Conservation (phyloP, 805 yeast species). For the Millerozyma acaciae region DNA sequence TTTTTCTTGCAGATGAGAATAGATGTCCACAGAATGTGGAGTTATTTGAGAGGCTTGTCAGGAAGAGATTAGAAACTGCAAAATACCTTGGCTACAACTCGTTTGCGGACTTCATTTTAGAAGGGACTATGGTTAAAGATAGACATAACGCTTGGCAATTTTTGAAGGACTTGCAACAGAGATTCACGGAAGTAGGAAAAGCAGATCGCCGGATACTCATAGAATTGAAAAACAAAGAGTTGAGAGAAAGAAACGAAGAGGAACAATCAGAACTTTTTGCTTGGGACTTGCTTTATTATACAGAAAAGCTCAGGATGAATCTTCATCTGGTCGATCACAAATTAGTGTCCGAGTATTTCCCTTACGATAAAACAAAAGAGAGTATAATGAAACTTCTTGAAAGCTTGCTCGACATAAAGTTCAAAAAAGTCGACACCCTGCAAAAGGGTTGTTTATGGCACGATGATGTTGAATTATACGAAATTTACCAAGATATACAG, state of each 20-base stretch:
- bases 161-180: slow-evolving; percentile 55
- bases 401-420: too few species aligned
- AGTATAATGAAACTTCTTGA: too few species aligned
- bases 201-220: slow-evolving; percentile 49
- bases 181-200: slow-evolving; percentile 56
- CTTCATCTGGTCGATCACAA: slow-evolving; percentile 70
- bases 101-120: slow-evolving; percentile 68
- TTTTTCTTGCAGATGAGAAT: slow-evolving; percentile 64
- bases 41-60: slow-evolving; percentile 56
- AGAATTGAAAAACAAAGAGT: slow-evolving; percentile 52
- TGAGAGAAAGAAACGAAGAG: slow-evolving; percentile 39
- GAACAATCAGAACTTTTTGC: slow-evolving; percentile 43
- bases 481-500: too few species aligned
- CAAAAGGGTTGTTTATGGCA: too few species aligned
- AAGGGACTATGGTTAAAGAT: slow-evolving; percentile 76
- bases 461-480: too few species aligned
- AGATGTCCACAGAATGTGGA: slow-evolving; percentile 63
- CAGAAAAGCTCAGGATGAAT: slow-evolving; percentile 60
- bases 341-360: slow-evolving; percentile 74
- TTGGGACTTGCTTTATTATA: slow-evolving; percentile 74
- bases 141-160: slow-evolving; percentile 58
- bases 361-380: slow-evolving; percentile 64
- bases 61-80: slow-evolving; percentile 60
- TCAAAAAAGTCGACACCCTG: too few species aligned
- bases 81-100: slow-evolving; percentile 59